Evolutionary conservation across 306 rosid genomes (phyloP).

Genomic region (Quercus suber): DNA sequence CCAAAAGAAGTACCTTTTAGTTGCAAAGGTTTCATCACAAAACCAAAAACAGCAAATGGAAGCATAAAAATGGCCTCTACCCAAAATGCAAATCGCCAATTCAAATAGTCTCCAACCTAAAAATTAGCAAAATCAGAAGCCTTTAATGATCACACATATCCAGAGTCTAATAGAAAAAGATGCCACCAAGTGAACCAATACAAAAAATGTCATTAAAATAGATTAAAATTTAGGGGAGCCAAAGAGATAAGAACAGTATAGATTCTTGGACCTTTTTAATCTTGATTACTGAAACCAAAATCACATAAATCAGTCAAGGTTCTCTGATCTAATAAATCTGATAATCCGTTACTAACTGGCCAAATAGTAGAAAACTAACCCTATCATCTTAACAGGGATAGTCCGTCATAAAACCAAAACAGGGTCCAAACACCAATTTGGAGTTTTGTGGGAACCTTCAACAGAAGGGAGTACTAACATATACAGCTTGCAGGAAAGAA

Average conservation of each 20-base stretch:
- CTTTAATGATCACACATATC: not conserved
- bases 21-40: slow-evolving; percentile 72
- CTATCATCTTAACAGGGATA: not conserved
- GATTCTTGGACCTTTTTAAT: not conserved
- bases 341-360: not conserved
- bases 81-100: slow-evolving; percentile 89
- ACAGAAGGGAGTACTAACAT: not conserved
- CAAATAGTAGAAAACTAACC: not conserved
- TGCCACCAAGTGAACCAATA: not conserved
- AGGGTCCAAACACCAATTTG: not conserved
- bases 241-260: not conserved
- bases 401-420: not conserved
- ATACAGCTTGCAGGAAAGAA: not conserved
- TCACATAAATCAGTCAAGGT: not conserved
- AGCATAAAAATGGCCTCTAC: slow-evolving; percentile 86
- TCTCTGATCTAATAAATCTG: not conserved
- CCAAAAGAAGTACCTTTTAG: slow-evolving; percentile 55
- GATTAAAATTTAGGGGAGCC: not conserved
- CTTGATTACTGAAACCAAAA: not conserved
- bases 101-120: slow-evolving; percentile 68
- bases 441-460: not conserved
- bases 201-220: slow-evolving; percentile 9
- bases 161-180: not conserved
- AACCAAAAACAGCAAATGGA: slow-evolving; percentile 84
- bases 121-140: slow-evolving; percentile 10